These are phyloP conservation scores for Trypanosoma caninum DNA, from an alignment of 208 protist species.

Conservation along the genomic window DNA sequence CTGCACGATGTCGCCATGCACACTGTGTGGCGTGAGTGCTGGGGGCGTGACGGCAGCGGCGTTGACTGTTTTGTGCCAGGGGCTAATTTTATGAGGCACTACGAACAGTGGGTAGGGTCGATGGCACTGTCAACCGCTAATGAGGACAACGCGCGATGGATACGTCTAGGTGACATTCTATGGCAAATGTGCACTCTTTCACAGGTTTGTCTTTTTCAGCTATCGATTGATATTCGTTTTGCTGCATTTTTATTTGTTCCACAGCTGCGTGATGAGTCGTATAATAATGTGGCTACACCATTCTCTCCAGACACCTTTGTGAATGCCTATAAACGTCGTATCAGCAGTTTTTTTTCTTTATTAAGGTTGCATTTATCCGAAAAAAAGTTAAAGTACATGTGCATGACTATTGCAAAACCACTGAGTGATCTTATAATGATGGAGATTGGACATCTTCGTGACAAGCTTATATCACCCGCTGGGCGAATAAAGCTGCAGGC, in stretches of 20 bases:
- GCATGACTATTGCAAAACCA: constrained; percentile 64
- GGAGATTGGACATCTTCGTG: constrained; percentile 75
- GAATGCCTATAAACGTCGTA: constrained; percentile 67
- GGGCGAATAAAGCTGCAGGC: constrained; percentile 53
- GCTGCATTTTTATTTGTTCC: constrained; percentile 77
- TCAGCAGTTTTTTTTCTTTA: constrained; percentile 70
- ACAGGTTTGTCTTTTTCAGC: constrained; percentile 76
- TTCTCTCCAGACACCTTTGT: constrained; percentile 79
- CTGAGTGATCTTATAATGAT: constrained; percentile 72
- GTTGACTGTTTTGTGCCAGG: constrained; percentile 54
- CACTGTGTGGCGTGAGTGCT: constrained; percentile 32
- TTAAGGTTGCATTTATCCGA: constrained; percentile 54
- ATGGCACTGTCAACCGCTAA: not conserved
- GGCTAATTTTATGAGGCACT: constrained; percentile 25
- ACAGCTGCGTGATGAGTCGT: constrained; percentile 84
- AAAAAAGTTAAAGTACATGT: constrained; percentile 69
- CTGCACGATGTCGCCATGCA: constrained; percentile 49
- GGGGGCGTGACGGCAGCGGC: constrained; percentile 24
- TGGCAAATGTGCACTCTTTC: constrained; percentile 64
- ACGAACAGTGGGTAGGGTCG: not conserved
- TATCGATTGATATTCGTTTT: constrained; percentile 80
- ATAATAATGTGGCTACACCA: constrained; percentile 61
- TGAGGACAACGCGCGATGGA: not conserved
- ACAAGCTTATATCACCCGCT: constrained; percentile 72
- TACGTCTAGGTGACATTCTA: constrained; percentile 52